Evolutionary conservation across 1,139 yeast species (phyloP).

Genomic region (Blastobotrys buckinghamii): DNA sequence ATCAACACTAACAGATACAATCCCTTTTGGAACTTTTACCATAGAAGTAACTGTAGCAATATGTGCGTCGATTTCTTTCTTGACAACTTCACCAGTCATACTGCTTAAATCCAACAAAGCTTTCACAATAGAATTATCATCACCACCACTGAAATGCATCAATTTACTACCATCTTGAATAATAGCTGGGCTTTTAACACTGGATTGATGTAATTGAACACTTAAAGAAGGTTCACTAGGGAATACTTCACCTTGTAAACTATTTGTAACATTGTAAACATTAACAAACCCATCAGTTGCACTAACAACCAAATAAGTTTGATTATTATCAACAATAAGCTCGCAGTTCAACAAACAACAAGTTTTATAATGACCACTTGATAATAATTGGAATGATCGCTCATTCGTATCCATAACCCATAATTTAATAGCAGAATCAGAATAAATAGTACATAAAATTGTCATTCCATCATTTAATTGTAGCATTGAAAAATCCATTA

Average conservation of each 20-base stretch:
- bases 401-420: constrained; percentile 52
- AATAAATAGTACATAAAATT: constrained; percentile 64
- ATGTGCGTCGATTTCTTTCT: constrained; percentile 49
- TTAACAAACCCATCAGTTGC: constrained; percentile 81
- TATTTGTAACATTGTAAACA: constrained; percentile 32
- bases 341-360: constrained; percentile 70
- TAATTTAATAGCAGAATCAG: constrained; percentile 70
- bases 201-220: constrained; percentile 72
- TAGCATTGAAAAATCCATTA: constrained; percentile 64
- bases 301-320: constrained; percentile 45
- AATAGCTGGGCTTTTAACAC: constrained; percentile 52
- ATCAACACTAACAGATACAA: constrained; percentile 63
- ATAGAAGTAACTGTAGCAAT: constrained; percentile 81
- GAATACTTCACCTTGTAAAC: constrained; percentile 3
- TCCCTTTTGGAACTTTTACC: constrained; percentile 27
- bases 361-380: constrained; percentile 52
- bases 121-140: constrained; percentile 69
- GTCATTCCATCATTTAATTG: constrained; percentile 9
- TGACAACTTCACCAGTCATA: constrained; percentile 17
- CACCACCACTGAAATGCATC: constrained; percentile 74
- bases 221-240: constrained; percentile 26
- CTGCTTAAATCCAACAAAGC: constrained; percentile 33
- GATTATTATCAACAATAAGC: constrained; percentile 36
- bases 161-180: constrained; percentile 16
- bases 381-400: constrained; percentile 40